phyloP scores from a whole-genome alignment of 2,329 filamentous ascomycete genomes.

The Paecilomyces dactylethromorphus region DNA sequence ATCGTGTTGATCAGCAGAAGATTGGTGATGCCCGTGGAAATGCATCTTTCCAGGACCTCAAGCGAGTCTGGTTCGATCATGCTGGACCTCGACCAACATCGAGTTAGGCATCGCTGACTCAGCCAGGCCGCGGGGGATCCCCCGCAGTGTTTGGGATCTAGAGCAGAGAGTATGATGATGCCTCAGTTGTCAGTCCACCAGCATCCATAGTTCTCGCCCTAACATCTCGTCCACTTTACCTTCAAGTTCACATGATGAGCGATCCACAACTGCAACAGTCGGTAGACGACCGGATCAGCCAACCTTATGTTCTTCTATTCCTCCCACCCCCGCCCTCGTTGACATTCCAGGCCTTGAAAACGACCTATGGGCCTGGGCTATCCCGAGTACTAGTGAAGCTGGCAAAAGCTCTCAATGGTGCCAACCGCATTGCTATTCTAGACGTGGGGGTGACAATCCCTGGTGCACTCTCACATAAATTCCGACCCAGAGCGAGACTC shows the following conservation, averaged over 20 bases:
- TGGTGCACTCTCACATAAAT: constrained; percentile 49
- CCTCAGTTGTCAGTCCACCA: neutral
- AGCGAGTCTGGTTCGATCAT: neutral
- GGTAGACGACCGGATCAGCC: constrained; percentile 3
- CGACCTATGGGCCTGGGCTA: constrained; percentile 56
- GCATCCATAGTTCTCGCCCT: neutral
- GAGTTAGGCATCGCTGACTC: constrained; percentile 1
- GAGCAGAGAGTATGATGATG: neutral
- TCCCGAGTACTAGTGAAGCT: constrained; percentile 48
- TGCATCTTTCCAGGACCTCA: constrained; percentile 10
- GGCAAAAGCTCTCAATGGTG: constrained; percentile 25
- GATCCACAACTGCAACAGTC: neutral
- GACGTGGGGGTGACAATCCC: constrained; percentile 60
- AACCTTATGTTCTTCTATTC: constrained; percentile 47
- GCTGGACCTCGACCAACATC: neutral
- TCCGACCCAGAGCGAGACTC: constrained; percentile 47
- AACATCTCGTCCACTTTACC: neutral
- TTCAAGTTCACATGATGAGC: neutral
- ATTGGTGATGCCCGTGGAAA: constrained; percentile 13
- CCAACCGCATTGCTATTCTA: constrained; percentile 33
- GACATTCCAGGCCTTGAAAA: constrained; percentile 45
- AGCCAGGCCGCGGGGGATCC: neutral
- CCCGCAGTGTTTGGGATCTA: neutral
- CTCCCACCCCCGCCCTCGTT: constrained; percentile 56
- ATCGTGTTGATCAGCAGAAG: constrained; percentile 1